Evolutionary conservation across 2,329 filamentous ascomycete genomes (phyloP), one percentile per base, ranked within the genome.

Genomic region (Aspergillus fructus): DNA sequence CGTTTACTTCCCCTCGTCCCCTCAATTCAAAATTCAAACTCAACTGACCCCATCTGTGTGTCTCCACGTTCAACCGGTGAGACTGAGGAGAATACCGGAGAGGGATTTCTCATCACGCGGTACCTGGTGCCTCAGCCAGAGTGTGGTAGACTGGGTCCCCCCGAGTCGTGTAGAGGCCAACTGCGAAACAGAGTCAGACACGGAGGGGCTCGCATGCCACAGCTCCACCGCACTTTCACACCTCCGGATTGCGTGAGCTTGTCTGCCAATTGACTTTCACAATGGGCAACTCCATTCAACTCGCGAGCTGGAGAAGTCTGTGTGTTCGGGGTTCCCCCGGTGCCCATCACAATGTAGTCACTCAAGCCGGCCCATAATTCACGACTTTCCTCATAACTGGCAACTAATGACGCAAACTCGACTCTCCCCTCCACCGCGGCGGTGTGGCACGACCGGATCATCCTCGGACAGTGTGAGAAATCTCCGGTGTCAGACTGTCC

Each of bases 51-150:
- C 42, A 39, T 47, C 50, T 19, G 24, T 27, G 30, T 12, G 42
- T 53, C 51, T 34, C 51, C 51, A 53, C 49, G 40, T 30, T 30
- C 12, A 43, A 27, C 41, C 51, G 51, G 51, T 53, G 51, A 53
- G 34, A 33, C 42, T 53, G 49, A 45, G 49, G 49, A 37, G 49
- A 42, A 42, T 51, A n/a, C 37, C 41, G 49, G 49, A 41, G 49
- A 17, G 17, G 45, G 33, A 41, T 51, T 51, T 51, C 49, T 51
- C 49, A 51, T 47, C 45, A 47, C 45, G 49, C 49, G 37, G 47
- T 13, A 17, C 13, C 30, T 33, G 13, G 27, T 11, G 13, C 15
- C 30, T 39, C 30, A 49, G 17, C 11, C 42, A 45, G 21, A 24
- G 43, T 46, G 23, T 30, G 23, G 24, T 37, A 37, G 34, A 37